Evolutionary conservation across 2,329 filamentous ascomycete genomes (phyloP), one percentile per base, ranked within the genome.

Genomic region (Grosmannia clavigera): DNA sequence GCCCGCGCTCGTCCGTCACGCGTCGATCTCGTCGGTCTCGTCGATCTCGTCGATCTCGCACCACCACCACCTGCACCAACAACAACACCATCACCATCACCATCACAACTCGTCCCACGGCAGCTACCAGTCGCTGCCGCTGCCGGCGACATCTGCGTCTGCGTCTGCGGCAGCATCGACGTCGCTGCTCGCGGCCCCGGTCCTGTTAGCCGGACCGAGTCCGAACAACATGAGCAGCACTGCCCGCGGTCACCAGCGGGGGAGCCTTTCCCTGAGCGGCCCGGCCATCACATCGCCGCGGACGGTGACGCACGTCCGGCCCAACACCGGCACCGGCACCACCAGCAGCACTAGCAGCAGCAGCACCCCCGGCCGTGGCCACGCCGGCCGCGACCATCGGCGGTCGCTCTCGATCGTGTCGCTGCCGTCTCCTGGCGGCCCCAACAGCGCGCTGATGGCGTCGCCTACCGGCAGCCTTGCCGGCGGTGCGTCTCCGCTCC

Each of bases 351-450:
- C 22, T 22, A 19, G 50, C 55, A 3, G 31, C 46, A 1, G 53
- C 35, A 31, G 22, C 40, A n/a, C 56, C 55, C 46, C 58, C 46
- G 16, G 58, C 16, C 33, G 12, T n/a, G 29, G 58, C 43, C 43
- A 57, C 10, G 46, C 43, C 25, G 6, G 10, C 12, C 29, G 46
- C 5, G 50, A 29, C 58, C 88, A 92, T 67, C 84, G 86, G 70
- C 80, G 88, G 66, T 92, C 89, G 3, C 79, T 94, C 35, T 94
- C 89, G 22, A 92, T 94, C 64, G 83, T 92, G 54, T 92, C 89
- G 11, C 82, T 92, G 66, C 86, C 85, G 12, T 82, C 82, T 25
- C 67, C 76, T 65, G 73, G 38, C 38, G 38, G 38, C 38, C 38
- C 38, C 25, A 11, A n/a, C 10, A 22, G 22, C 22, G 12, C 56